Percentiles rank a stretch among this genome's conserved stretches.
These are phyloP conservation scores for Myriosclerotinia scirpicola DNA, from an alignment of 2,329 filamentous ascomycete species.

Conservation along the genomic window DNA sequence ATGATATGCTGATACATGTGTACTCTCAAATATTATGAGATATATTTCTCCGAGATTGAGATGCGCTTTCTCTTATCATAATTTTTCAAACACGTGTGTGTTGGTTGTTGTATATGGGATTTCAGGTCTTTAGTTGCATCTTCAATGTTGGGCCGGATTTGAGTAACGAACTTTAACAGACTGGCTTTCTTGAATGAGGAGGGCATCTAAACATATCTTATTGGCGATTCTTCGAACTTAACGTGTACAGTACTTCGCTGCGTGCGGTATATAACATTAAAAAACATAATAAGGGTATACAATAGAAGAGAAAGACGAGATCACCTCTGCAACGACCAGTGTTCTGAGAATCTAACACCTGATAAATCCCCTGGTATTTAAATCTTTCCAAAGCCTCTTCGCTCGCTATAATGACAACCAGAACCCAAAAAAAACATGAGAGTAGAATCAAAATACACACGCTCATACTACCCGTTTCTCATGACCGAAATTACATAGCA, in stretches of 20 bases:
- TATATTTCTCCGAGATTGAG: background rate
- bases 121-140: background rate
- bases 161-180: background rate
- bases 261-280: constrained; percentile 6
- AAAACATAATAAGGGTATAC: constrained; percentile 24
- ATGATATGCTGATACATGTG: background rate
- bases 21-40: background rate
- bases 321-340: constrained; percentile 4
- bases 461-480: constrained; percentile 1
- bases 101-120: background rate
- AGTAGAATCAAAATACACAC: constrained; percentile 12
- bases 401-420: constrained; percentile 8
- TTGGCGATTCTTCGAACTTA: constrained; percentile 3
- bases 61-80: background rate
- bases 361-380: background rate
- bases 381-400: constrained; percentile 8
- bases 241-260: constrained; percentile 2
- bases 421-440: constrained; percentile 2
- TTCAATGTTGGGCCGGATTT: background rate
- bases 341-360: background rate
- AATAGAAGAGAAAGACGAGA: constrained; percentile 17
- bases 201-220: constrained; percentile 14
- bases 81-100: background rate
- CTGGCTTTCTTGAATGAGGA: background rate
- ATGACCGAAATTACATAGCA: background rate